A percentile compares a stretch with the other conserved stretches of the same genome.
phyloP scores from a whole-genome alignment of 2,329 filamentous ascomycete species.

The Cladorrhinum sp. region DNA sequence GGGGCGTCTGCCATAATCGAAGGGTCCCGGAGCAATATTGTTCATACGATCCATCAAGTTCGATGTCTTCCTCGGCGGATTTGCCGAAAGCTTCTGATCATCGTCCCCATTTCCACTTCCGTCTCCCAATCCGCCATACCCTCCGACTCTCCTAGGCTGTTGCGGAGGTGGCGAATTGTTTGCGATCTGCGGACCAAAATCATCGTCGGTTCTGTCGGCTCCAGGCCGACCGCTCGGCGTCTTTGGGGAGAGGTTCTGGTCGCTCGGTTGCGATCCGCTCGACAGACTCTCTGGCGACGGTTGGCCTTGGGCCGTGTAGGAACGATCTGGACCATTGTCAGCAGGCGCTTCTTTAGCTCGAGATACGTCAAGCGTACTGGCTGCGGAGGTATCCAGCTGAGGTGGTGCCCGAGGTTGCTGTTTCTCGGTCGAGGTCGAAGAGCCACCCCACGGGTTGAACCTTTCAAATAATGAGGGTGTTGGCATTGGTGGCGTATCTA shows the following conservation, averaged over 20 bases:
- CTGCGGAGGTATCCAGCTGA: conserved; percentile 50
- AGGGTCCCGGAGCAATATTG: conserved; percentile 63
- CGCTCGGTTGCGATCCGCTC: conserved; percentile 48
- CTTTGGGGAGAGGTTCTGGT: conserved; percentile 56
- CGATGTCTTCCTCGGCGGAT: conserved; percentile 45
- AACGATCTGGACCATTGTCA: conserved; percentile 47
- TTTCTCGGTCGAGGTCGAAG: conserved; percentile 32
- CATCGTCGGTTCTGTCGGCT: conserved; percentile 43
- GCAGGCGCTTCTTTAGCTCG: conserved; percentile 18
- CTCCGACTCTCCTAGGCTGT: conserved; percentile 42
- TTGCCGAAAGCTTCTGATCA: conserved; percentile 44
- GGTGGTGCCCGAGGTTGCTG: conserved; percentile 42
- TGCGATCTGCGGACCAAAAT: conserved; percentile 46
- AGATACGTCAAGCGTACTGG: conserved; percentile 42
- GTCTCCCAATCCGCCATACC: conserved; percentile 49
- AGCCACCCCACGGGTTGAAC: conserved; percentile 36
- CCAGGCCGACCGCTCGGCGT: conserved; percentile 48
- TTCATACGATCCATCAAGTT: conserved; percentile 61
- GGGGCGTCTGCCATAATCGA: conserved; percentile 48
- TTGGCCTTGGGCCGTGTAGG: conserved; percentile 54
- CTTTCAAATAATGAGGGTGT: conserved; percentile 34
- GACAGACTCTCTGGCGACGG: conserved; percentile 63
- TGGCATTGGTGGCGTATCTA: conserved; percentile 38
- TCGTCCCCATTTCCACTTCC: conserved; percentile 40
- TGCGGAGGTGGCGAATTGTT: conserved; percentile 40